Evolutionary conservation across 1,284 basidiomycete species (phyloP), one percentile per base, ranked within the genome.

Genomic region (Austropuccinia psidii): DNA sequence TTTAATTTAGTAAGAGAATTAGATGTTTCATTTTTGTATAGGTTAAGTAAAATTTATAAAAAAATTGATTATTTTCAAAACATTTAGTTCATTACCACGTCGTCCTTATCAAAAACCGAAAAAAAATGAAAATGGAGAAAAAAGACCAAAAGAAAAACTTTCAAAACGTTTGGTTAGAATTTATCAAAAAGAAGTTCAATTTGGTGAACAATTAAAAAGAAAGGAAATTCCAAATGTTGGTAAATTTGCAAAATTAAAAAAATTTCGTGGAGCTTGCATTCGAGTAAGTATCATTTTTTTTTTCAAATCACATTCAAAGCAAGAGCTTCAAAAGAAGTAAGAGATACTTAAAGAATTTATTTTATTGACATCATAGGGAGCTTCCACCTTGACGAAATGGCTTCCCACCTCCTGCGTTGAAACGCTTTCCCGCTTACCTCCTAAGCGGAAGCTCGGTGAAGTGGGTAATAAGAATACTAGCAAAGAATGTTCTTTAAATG

Each of bases 1-100:
- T 29, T 61, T 72, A 37, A 29, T 72, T 49, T 72, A 72, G 68
- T 72, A 37, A 61, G 68, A 21, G 3, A 3, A 33, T 5, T n/a
- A n/a, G 15, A 21, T 24, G 45, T 2, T 4, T 49, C 45, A n/a
- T 17, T 24, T 19, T 49, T 13, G 19, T 19, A 17, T 49, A 5
- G 19, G 24, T 24, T 49, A 49, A 17, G n/a, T n/a, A n/a, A n/a
- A n/a, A n/a, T n/a, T n/a, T n/a, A n/a, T n/a, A n/a, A 9, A 4
- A 19, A 11, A 8, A 6, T 37, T 11, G n/a, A 5, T n/a, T 37
- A 35, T 37, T 19, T 5, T 4, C 21, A 9, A 11, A 9, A 9
- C 21, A 35, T 21, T 17, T 33, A 60, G 57, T 33, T 21, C 57
- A 15, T 35, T 35, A 1, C 57, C 57, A 17, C 29, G 57, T 4